Evolutionary conservation across 2,329 filamentous ascomycete genomes (phyloP), one percentile per base, ranked within the genome.

Genomic region (Colletotrichum plurivorum): DNA sequence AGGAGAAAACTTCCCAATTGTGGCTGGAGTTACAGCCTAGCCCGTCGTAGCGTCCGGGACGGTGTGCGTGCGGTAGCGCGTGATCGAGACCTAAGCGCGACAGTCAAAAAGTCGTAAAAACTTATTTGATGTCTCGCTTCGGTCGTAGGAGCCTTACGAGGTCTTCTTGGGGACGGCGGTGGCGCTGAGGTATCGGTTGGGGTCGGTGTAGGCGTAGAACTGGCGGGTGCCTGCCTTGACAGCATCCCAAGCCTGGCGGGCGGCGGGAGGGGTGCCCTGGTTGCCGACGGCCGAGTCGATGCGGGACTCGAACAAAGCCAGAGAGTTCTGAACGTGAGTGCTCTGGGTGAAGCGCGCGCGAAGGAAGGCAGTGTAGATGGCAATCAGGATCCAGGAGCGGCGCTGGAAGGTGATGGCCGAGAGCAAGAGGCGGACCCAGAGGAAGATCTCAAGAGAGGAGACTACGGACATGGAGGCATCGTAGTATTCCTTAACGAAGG

Each of bases 401-500:
- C 92, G 94, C 84, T 92, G 90, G 89, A 98, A 98, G 74, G 97
- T 86, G 72, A 98, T 83, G 71, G 94, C 94, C 39, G 93, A 92
- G 63, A 94, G 83, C 56, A 97, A 78, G 63, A 99, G 84, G 77
- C 96, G 94, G 81, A 93, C 84, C 91, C 95, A 97, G 69, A 98
- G 90, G 48, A 89, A 83, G 74, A 98, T 94, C 85, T 99, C 96
- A 68, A 99, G 93, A 54, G 87, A 85, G 45, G 95, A 93, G 39
- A 99, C 96, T 70, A 98, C 85, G 67, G 93, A 93, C 96, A 99
- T 99, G 82, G 94, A 97, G 71, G 89, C 84, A 80, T 99, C 96
- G 79, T 99, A 99, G 89, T 98, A 98, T 80, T 94, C 90, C 90
- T 98, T 98, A 81, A 99, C 94, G 77, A 99, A 99, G 76, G 88